A percentile compares a stretch with the other conserved stretches of the same genome.
These are phyloP conservation scores for Suhomyces sp. DNA, from an alignment of 805 yeast species.

Conservation along the genomic window DNA sequence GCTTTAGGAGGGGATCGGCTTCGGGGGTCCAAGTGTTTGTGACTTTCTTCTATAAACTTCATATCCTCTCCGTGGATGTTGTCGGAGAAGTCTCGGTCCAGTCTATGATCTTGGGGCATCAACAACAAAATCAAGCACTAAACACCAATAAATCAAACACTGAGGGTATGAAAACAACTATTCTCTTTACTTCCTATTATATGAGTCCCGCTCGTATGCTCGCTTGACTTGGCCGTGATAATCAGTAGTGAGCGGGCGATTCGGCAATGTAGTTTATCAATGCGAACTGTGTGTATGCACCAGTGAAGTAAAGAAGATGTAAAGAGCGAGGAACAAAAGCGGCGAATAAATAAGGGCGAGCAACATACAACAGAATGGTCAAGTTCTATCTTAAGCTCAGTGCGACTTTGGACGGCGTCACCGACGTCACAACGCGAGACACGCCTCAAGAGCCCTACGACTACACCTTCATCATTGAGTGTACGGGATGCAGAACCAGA, in stretches of 20 bases:
- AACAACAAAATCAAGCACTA: neutral
- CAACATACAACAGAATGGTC: slow-evolving; percentile 27
- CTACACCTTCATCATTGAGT: slow-evolving; percentile 69
- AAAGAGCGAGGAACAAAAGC: neutral
- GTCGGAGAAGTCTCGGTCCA: slow-evolving; percentile 30
- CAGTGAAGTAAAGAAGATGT: neutral
- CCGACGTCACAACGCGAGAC: slow-evolving; percentile 59
- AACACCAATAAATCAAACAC: neutral
- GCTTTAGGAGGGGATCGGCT: neutral
- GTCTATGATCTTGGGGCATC: neutral
- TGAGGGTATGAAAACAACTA: neutral
- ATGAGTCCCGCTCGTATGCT: neutral
- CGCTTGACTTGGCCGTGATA: neutral
- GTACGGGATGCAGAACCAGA: slow-evolving; percentile 75
- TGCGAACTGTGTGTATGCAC: neutral
- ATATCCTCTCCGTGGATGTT: slow-evolving; percentile 37
- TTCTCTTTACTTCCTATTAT: too few species aligned
- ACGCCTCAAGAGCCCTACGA: slow-evolving; percentile 60
- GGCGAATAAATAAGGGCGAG: too few species aligned
- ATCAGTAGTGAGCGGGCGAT: neutral
- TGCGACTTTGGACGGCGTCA: slow-evolving; percentile 55
- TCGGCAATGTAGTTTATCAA: neutral
- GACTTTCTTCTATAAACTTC: slow-evolving; percentile 26
- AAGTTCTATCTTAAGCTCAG: slow-evolving; percentile 34
- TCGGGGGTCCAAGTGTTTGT: slow-evolving; percentile 13